Evolutionary conservation across 805 yeast genomes (phyloP), one percentile per base, ranked within the genome.

Genomic region (Schwanniomyces polymorphus): DNA sequence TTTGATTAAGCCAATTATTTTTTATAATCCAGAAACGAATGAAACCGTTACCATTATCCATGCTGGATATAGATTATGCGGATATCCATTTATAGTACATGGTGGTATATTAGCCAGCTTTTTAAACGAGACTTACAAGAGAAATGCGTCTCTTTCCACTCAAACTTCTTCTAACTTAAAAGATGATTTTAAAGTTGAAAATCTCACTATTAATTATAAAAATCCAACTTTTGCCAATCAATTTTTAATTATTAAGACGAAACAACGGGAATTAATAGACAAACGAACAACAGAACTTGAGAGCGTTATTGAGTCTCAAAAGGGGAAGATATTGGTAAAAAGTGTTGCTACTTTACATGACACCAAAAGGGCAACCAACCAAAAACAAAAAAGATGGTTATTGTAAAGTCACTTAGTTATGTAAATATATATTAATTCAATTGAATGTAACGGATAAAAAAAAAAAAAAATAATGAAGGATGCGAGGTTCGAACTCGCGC

Each of bases 101-200:
- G 97, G 97, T 3, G 97, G 97, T 0, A 80, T 91, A 26, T 62
- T 91, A 27, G 95, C 91, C 7, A 84, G 95, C 0, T 69, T 91
- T 1, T 68, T 90, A 45, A 94, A 89, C 58, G 96, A 91, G 55
- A 76, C 86, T 6, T 78, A 85, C 68, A 83, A 84, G 53, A 75
- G 84, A 44, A 71, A 76, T 47, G 81, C 75, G 2, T 64, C 74
- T 1, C 68, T 84, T 37, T 61, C 72, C 46, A 44, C 55, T 50
- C 29, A 60, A 51, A 57, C 71, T 47, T 27, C 56, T 55, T 70
- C 65, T 3, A 56, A 57, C 55, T 64, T 58, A 50, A 76, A 76
- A 17, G 79, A 75, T 40, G 75, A 68, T 34, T 65, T 81, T 26
- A 77, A 74, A 53, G 82, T 85, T 3, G 74, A 76, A 31, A 62